phyloP scores from a whole-genome alignment of 495 filamentous ascomycete species.

The Penicillium odoratum region DNA sequence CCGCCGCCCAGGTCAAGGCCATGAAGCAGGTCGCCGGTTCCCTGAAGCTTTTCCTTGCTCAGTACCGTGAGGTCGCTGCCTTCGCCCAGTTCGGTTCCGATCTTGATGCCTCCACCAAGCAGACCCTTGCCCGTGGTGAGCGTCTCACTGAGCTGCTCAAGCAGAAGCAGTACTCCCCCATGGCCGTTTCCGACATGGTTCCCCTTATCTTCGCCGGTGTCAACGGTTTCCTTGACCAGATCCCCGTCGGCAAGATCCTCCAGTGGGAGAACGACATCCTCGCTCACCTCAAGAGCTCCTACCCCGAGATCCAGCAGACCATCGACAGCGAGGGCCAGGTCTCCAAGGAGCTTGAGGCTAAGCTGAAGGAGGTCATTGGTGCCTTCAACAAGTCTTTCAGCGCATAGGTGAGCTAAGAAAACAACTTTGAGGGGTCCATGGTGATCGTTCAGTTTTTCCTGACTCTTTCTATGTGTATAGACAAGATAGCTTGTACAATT shows the following conservation, averaged over 20 bases:
- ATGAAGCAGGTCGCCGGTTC: conserved; percentile 99
- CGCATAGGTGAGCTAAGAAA: conserved; percentile 51
- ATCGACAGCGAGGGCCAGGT: conserved; percentile 96
- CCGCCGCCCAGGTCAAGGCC: conserved; percentile 98
- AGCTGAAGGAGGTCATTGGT: conserved; percentile 74
- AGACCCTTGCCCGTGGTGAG: conserved; percentile 98
- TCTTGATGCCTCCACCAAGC: conserved; percentile 98
- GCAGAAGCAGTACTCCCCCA: conserved; percentile 99
- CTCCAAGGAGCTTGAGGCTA: conserved; percentile 90
- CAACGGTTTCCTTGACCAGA: conserved; percentile 86
- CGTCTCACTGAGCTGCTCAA: conserved; percentile 98
- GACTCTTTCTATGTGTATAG: conserved; percentile 50
- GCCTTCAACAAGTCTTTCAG: conserved; percentile 94
- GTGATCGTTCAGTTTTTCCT: conserved; percentile 42
- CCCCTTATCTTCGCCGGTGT: conserved; percentile 99
- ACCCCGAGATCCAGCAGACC: conserved; percentile 76
- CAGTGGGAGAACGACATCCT: conserved; percentile 94
- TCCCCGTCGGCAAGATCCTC: conserved; percentile 85
- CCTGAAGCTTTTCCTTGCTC: conserved; percentile 99
- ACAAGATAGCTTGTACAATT: conserved; percentile 59
- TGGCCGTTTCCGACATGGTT: conserved; percentile 99
- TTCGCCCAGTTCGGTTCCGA: conserved; percentile 99
- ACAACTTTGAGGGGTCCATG: conserved; percentile 35
- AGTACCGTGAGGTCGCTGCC: conserved; percentile 99
- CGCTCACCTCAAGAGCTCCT: conserved; percentile 83